Base-by-base conservation (phyloP, 2,329 filamentous ascomycete genomes). In the Penicillium sp. region DNA sequence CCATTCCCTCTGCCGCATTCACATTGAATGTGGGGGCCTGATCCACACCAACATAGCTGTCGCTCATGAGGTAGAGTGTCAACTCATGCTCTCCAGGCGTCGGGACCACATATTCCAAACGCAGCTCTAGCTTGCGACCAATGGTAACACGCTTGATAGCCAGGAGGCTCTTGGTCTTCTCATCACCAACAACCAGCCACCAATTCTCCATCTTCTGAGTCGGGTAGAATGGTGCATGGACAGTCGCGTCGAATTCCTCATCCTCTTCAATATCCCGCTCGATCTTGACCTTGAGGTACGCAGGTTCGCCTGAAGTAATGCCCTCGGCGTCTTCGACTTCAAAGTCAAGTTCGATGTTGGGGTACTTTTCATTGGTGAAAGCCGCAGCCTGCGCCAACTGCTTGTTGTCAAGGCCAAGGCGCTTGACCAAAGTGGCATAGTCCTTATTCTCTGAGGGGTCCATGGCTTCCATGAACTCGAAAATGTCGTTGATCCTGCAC, bases 401-500 rank as follows among this genome's bases (percentile, higher is more conserved):
- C 52, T 81, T 83, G 72, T 95, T 90, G 51, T 86, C 86, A 39
- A 99, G 81, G 7, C 86, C 86, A 36, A 99, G 82, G 3, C 85
- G 84, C 69, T 90, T 87, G 61, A 97, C 82, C 30, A 99, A 81
- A 30, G 83, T 81, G 43, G 82, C 81, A 71, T 96, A 93, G 60
- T 96, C 82, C 38, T 88, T 78, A 72, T 97, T 96, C 74, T 96
- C 93, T 1, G 91, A 88, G 2, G 93, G 92, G 70, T 96, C 94
- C 93, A 99, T 99, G 60, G 91, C 89, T 64, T 97, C 93, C 89
- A 97, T 97, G 77, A 99, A 97, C 70, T 96, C 92, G 67, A 96
- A 93, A 61, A 99, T 87, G 66, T 97, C 93, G 66, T 91, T 92
- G 78, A 99, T 88, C 59, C 86, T 90, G 67, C 56, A 59, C n/a